Base-by-base conservation (phyloP, 176 grass and related monocot genomes). In the Carex kokanica region DNA sequence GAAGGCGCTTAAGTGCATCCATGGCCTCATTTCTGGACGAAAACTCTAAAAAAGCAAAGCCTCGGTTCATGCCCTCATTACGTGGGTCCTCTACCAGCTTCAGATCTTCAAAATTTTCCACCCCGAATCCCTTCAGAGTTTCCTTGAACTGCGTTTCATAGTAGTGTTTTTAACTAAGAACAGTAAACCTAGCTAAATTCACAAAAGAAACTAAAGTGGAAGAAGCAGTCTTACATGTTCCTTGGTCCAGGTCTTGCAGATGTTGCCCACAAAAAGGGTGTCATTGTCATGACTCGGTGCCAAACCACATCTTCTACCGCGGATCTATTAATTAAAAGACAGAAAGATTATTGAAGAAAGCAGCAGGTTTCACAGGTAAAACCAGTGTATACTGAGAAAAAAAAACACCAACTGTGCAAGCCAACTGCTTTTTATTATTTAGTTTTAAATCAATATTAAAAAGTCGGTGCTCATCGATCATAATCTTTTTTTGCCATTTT, bases 201-300 rank as follows among this genome's bases (percentile, higher is more conserved):
- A 17, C 7, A 56, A 40, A 70, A 83, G 2, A 59, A 64, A 61
- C 53, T 17, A 25, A 77, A 53, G 54, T 78, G 2, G 60, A 82
- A 41, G 8, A 83, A 36, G 40, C 54, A 78, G 14, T 23, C 31
- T 84, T 86, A 94, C 92, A 85, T 89, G 89, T 86, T 94, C 92
- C 58, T 94, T 94, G 74, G 92, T 94, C 92, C 92, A 94, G 24
- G 92, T 94, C 53, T 94, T 94, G 87, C 92, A 94, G 57, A 94
- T 94, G 51, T 94, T 94, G 10, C 92, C 92, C 68, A 94, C 65
- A 77, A 94, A 94, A 38, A 94, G 79, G 79, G 92, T 94, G 66
- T 94, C 92, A 47, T 91, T 94, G 82, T 94, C 92, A 67, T 91
- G 89, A 57, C 92, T 94, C 24, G 87, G 84, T 55, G 89, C 85